These are phyloP conservation scores for Ajuga reptans DNA, from an alignment of 305 asterid genomes.

Conservation along the genomic window DNA sequence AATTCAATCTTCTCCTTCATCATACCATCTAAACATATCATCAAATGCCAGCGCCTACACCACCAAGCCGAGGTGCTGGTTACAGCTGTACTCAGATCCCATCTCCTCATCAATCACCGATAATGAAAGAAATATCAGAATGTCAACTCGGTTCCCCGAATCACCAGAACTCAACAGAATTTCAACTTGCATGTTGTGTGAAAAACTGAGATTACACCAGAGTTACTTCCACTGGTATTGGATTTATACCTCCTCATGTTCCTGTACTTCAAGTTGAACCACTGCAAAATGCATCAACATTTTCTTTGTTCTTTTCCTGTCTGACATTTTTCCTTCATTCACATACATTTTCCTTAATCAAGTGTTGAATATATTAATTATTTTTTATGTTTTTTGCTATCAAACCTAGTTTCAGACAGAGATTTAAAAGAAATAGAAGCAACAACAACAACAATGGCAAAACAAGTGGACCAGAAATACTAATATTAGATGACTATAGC, in stretches of 20 bases:
- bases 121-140: background rate
- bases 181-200: background rate
- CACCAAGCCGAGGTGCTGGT: background rate
- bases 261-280: background rate
- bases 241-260: background rate
- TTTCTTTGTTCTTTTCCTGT: background rate
- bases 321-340: background rate
- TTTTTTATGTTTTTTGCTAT: background rate
- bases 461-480: background rate
- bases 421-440: too few relatives aligned
- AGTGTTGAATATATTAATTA: background rate
- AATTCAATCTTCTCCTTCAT: background rate
- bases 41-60: background rate
- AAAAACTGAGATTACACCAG: background rate
- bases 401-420: background rate
- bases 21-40: background rate
- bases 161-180: background rate
- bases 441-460: background rate
- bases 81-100: background rate
- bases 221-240: background rate
- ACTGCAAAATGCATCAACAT: background rate
- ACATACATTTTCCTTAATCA: background rate
- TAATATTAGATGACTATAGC: background rate
- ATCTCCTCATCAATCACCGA: background rate
- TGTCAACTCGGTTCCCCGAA: background rate